These are phyloP conservation scores for Aspergillus haitiensis DNA, from an alignment of 495 filamentous ascomycete genomes.

Conservation along the genomic window DNA sequence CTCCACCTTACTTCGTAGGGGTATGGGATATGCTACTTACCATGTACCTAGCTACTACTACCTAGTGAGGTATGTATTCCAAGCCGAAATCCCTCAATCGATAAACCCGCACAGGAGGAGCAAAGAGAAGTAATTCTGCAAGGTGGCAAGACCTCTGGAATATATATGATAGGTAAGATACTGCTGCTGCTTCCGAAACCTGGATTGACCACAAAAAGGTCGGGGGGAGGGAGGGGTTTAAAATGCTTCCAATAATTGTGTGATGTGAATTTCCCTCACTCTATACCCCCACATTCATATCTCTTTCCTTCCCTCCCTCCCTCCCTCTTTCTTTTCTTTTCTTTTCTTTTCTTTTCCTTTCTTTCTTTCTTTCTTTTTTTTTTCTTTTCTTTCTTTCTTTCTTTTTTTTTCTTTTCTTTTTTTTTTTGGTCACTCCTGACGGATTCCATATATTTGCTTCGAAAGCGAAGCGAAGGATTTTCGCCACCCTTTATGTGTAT, in stretches of 20 bases:
- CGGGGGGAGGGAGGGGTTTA: too few relatives aligned
- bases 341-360: too few relatives aligned
- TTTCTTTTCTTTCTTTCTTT: too few relatives aligned
- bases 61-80: not conserved
- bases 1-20: not conserved
- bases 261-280: too few relatives aligned
- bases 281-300: too few relatives aligned
- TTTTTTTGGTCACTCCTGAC: not conserved
- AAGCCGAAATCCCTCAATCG: not conserved
- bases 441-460: not conserved
- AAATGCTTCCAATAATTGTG: too few relatives aligned
- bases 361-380: too few relatives aligned
- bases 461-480: slow-evolving; percentile 1
- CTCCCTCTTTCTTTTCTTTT: too few relatives aligned
- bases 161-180: slow-evolving; percentile 11
- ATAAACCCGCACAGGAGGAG: not conserved
- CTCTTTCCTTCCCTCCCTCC: too few relatives aligned
- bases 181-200: too few relatives aligned
- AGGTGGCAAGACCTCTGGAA: not conserved
- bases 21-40: not conserved
- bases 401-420: too few relatives aligned
- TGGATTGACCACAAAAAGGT: too few relatives aligned
- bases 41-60: not conserved
- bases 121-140: not conserved
- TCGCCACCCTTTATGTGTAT: not conserved